phyloP scores from a whole-genome alignment of 345 rosid genomes.

The Cochlearia excelsa region DNA sequence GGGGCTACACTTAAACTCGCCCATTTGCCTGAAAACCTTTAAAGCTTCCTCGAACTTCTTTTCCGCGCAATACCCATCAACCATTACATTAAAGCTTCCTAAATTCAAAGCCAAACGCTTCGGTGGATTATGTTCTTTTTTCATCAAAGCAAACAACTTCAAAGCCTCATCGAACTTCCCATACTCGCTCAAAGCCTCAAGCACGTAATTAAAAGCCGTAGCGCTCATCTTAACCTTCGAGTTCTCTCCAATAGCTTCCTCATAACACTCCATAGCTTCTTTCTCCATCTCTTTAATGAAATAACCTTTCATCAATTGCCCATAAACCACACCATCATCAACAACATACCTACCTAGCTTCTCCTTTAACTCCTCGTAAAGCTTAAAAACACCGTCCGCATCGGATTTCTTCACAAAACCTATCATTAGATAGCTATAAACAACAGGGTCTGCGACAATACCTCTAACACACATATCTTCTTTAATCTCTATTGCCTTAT shows the following conservation, averaged over 20 bases:
- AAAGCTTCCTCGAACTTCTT: conserved; percentile 65
- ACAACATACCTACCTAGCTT: conserved; percentile 56
- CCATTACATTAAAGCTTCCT: conserved; percentile 88
- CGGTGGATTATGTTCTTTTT: conserved; percentile 66
- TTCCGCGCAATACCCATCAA: conserved; percentile 65
- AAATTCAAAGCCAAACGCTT: conserved; percentile 56
- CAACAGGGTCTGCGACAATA: conserved; percentile 57
- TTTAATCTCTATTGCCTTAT: conserved; percentile 75
- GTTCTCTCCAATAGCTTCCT: conserved; percentile 49
- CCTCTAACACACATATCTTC: conserved; percentile 68
- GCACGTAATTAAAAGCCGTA: conserved; percentile 59
- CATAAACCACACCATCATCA: conserved; percentile 78
- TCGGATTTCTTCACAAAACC: conserved; percentile 56
- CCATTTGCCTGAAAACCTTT: conserved; percentile 64
- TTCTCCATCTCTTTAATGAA: conserved; percentile 70
- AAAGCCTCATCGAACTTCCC: conserved; percentile 74
- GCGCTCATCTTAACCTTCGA: conserved; percentile 66
- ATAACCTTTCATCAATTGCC: conserved; percentile 73
- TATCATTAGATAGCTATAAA: conserved; percentile 70
- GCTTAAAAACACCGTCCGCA: conserved; percentile 55
- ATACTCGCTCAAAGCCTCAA: conserved; percentile 71
- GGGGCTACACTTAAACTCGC: conserved; percentile 58
- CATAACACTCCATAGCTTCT: conserved; percentile 76
- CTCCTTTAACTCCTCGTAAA: conserved; percentile 76
- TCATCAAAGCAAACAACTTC: conserved; percentile 66